Evolutionary conservation across 2,329 filamentous ascomycete species (phyloP), one percentile per base, ranked within the genome.

Genomic region (Colletotrichum shisoi): DNA sequence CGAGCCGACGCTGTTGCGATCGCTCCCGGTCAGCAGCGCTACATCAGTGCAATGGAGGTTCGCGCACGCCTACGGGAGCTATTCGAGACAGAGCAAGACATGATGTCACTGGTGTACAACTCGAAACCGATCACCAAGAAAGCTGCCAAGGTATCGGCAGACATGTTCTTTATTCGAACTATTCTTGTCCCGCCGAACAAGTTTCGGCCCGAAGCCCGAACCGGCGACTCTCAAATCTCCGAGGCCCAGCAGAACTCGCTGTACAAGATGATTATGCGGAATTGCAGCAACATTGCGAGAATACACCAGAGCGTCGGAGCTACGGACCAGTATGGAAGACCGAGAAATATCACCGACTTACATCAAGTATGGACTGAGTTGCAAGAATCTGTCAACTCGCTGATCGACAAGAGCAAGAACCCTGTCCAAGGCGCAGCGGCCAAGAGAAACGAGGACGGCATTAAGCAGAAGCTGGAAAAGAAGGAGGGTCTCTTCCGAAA

Each of bases 401-500:
- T 99, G 60, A 93, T 98, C 71, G 95, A 99, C 77, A 88, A 90
- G 70, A 91, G 94, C 74, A 90, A 94, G 70, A 96, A 95, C 73
- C 92, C 93, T 2, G 84, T 93, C 3, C 89, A 91, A 70, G 93
- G 93, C 58, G 84, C 88, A 19, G 92, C 93, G 31, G 92, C 89
- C 17, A 89, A 90, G 73, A 85, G 89, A 63, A 91, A 92, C 61
- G 92, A 96, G 69, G 94, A 97, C 70, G 95, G 96, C 72, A 96
- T 99, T 80, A 99, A 99, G 80, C 95, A 99, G 76, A 91, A 94
- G 75, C 85, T 99, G 31, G 95, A 99, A 80, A 99, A 99, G 84
- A 99, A 99, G 80, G 96, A 99, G 76, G 95, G 95, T 71, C 84
- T 99, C 37, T 99, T 99, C 83, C 87, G 95, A 73, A 98, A 97